Percentiles rank a stretch among this genome's conserved stretches.
Evolutionary conservation across 1,284 basidiomycete species (phyloP).

Genomic region (Butyriboletus appendiculatus): DNA sequence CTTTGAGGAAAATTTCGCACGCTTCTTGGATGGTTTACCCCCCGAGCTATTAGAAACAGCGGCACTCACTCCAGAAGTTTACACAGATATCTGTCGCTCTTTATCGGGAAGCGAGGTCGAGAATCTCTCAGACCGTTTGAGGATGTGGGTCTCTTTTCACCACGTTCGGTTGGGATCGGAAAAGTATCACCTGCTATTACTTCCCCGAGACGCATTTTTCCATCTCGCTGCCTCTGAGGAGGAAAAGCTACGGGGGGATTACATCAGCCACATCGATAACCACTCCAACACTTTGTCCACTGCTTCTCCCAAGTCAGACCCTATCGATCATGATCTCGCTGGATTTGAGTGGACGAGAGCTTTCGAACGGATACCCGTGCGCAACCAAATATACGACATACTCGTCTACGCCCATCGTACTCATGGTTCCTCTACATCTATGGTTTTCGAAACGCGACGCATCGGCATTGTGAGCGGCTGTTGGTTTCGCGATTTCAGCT

Average conservation of each 20-base stretch:
- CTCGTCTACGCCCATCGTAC: constrained; percentile 64
- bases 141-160: constrained; percentile 58
- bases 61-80: constrained; percentile 53
- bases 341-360: constrained; percentile 41
- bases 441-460: constrained; percentile 55
- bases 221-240: constrained; percentile 48
- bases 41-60: constrained; percentile 61
- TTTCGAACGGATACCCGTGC: constrained; percentile 66
- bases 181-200: constrained; percentile 55
- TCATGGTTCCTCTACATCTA: constrained; percentile 53
- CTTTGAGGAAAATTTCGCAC: constrained; percentile 51
- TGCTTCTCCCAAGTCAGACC: constrained; percentile 23
- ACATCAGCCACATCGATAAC: constrained; percentile 44
- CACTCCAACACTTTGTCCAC: constrained; percentile 18
- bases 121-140: constrained; percentile 48
- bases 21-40: constrained; percentile 54
- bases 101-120: constrained; percentile 44
- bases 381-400: constrained; percentile 66
- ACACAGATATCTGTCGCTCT: constrained; percentile 50
- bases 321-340: constrained; percentile 27
- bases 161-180: constrained; percentile 61
- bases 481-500: constrained; percentile 4
- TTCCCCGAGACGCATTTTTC: constrained; percentile 62
- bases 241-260: constrained; percentile 46
- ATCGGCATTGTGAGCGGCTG: constrained; percentile 57